phyloP scores from a whole-genome alignment of 768 basidiomycete species.

The Suillus plorans region DNA sequence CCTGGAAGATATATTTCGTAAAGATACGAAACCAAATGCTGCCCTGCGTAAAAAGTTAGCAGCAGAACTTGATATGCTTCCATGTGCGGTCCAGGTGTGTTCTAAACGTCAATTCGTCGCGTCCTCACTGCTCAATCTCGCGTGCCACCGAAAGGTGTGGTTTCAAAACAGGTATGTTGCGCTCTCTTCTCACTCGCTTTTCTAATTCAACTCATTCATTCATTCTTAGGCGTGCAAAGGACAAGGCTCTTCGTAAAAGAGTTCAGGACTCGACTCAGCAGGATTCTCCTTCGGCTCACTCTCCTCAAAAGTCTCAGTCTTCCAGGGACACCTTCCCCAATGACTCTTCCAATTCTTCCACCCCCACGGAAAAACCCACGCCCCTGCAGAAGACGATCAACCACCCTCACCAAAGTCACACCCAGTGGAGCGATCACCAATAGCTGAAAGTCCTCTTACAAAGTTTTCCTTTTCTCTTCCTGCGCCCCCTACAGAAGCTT shows the following conservation, averaged over 20 bases:
- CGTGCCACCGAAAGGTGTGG: constrained; percentile 63
- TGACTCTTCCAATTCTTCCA: constrained; percentile 31
- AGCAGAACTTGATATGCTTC: constrained; percentile 84
- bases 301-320: constrained; percentile 12
- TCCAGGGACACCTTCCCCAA: constrained; percentile 29
- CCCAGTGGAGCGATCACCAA: constrained; percentile 6
- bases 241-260: constrained; percentile 68
- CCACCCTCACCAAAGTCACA: constrained; percentile 7
- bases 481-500: constrained; percentile 18
- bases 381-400: constrained; percentile 17
- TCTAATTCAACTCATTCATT: constrained; percentile 10
- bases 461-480: constrained; percentile 26
- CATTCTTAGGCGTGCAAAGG: constrained; percentile 71
- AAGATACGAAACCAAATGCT: constrained; percentile 91
- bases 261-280: constrained; percentile 25
- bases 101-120: constrained; percentile 11
- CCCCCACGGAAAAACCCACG: constrained; percentile 42
- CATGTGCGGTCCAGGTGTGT: constrained; percentile 91
- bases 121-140: constrained; percentile 21
- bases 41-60: constrained; percentile 78
- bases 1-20: constrained; percentile 83
- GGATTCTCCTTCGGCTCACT: constrained; percentile 4
- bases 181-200: constrained; percentile 8
- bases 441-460: constrained; percentile 14
- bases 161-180: constrained; percentile 76